Conservation (phyloP, 306 rosid genomes). For the Alnus glutinosa region DNA sequence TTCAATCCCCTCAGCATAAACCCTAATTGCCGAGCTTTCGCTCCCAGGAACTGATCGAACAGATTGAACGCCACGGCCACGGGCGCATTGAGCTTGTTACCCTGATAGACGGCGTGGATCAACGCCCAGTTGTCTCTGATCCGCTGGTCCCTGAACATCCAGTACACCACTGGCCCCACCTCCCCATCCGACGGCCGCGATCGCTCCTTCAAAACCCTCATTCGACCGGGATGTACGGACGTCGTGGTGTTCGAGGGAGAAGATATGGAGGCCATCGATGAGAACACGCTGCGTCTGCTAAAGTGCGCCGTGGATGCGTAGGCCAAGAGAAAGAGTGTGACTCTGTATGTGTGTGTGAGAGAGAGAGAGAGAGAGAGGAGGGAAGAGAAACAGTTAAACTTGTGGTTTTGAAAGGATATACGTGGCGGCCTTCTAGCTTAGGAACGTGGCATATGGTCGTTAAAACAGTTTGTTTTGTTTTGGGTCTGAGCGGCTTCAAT, state of each 20-base stretch:
- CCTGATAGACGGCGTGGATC: constrained; percentile 77
- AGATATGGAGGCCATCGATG: constrained; percentile 44
- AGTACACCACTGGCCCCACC: constrained; percentile 81
- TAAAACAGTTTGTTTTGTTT: neutral
- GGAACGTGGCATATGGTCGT: constrained; percentile 28
- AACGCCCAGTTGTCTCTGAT: constrained; percentile 86
- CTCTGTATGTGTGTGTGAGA: neutral
- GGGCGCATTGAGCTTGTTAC: constrained; percentile 66
- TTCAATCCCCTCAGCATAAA: constrained; percentile 81
- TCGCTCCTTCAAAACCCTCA: constrained; percentile 58
- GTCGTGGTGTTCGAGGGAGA: constrained; percentile 13
- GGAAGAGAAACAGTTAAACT: constrained; percentile 13
- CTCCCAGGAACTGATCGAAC: constrained; percentile 76
- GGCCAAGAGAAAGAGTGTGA: neutral
- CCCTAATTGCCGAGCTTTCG: constrained; percentile 88
- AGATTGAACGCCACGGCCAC: constrained; percentile 85
- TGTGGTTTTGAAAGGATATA: constrained; percentile 49
- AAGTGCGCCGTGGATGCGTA: constrained; percentile 21
- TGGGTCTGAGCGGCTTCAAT: no score
- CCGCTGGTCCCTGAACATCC: constrained; percentile 98
- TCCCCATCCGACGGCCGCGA: constrained; percentile 18
- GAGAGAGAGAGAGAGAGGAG: neutral
- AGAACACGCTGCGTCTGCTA: constrained; percentile 14
- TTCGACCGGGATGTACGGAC: constrained; percentile 48
- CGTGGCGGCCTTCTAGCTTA: constrained; percentile 32